Conservation (phyloP, 2,329 filamentous ascomycete species). For the Hymenotorrendiella dingleyae region DNA sequence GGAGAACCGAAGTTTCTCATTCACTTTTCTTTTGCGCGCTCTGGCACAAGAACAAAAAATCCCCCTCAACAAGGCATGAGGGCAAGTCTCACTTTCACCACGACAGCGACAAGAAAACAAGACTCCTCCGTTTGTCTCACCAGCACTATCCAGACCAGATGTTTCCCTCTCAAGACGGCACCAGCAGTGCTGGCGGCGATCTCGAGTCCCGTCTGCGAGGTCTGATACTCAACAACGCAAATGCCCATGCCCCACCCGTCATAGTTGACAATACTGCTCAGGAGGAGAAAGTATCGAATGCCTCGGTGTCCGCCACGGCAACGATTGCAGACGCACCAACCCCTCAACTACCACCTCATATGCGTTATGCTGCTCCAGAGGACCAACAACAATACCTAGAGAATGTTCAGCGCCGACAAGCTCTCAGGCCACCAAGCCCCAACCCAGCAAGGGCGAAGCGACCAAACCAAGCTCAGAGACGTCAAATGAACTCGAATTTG, state of each 20-base stretch:
- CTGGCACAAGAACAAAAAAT: no score
- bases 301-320: no score
- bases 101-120: no score
- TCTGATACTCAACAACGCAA: constrained; percentile 52
- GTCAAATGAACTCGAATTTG: constrained; percentile 55
- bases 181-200: constrained; percentile 11
- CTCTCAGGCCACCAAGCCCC: constrained; percentile 17
- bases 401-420: constrained; percentile 1
- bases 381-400: constrained; percentile 21
- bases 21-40: no score
- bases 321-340: no score
- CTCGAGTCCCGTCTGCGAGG: constrained; percentile 53
- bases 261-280: constrained; percentile 6
- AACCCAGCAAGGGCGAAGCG: constrained; percentile 35
- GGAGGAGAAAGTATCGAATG: background rate
- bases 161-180: constrained; percentile 16
- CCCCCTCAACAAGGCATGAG: no score
- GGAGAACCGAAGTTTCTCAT: no score
- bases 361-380: constrained; percentile 13
- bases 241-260: constrained; percentile 12
- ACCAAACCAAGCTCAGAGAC: constrained; percentile 56
- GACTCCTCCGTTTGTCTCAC: no score
- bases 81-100: no score
- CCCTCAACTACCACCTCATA: constrained; percentile 19
- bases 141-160: no score